phyloP scores from a whole-genome alignment of 2,329 filamentous ascomycete genomes.

The Penicillium sclerotigenum region DNA sequence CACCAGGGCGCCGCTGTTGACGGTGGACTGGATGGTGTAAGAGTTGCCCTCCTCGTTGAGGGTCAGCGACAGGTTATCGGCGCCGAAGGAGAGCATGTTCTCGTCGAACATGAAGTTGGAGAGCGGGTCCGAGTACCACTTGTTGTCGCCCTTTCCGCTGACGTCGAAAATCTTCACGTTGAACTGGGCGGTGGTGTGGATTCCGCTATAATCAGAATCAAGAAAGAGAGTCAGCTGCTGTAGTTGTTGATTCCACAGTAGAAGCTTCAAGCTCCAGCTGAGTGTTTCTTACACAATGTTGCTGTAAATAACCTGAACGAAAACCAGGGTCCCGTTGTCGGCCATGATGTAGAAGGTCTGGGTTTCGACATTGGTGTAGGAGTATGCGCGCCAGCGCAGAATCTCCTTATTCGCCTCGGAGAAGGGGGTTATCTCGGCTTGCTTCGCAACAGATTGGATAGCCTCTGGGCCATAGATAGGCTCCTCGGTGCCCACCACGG shows the following conservation, averaged over 20 bases:
- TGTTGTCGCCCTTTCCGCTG: constrained; percentile 66
- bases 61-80: constrained; percentile 78
- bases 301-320: constrained; percentile 94
- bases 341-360: constrained; percentile 89
- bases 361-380: constrained; percentile 87
- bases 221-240: constrained; percentile 11
- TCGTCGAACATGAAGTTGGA: constrained; percentile 79
- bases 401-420: constrained; percentile 75
- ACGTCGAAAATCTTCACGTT: constrained; percentile 87
- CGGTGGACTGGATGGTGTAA: constrained; percentile 88
- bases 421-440: constrained; percentile 73
- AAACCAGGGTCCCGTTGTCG: constrained; percentile 70
- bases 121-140: constrained; percentile 82
- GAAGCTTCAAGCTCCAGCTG: neutral
- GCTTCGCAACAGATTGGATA: constrained; percentile 79
- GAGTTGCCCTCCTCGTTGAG: constrained; percentile 77
- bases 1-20: constrained; percentile 75
- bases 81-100: constrained; percentile 77
- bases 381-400: constrained; percentile 76
- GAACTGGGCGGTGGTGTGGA: constrained; percentile 89
- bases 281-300: constrained; percentile 74
- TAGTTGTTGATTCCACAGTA: neutral
- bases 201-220: constrained; percentile 58
- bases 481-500: constrained; percentile 93
- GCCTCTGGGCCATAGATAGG: constrained; percentile 89